These are phyloP conservation scores for Plasmodium inui DNA, from an alignment of 169 alveolate species.

Conservation along the genomic window DNA sequence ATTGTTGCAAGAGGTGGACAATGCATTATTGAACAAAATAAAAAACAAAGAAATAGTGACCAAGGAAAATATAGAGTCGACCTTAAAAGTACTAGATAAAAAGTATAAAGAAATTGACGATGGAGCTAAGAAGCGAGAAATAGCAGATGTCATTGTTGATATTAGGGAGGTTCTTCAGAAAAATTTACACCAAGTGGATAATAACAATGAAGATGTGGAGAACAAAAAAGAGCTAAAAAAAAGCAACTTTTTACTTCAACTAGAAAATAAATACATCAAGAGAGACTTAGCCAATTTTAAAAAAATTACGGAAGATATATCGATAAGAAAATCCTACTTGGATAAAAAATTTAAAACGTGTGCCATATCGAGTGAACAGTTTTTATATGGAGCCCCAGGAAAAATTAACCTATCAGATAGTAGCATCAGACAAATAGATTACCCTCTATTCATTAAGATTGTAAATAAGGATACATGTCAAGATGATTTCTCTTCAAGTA, in stretches of 20 bases:
- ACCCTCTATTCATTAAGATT: slow-evolving; percentile 18
- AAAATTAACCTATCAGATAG: slow-evolving; percentile 34
- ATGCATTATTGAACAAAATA: neutral
- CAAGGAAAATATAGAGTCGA: slow-evolving; percentile 11
- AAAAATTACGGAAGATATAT: slow-evolving; percentile 16
- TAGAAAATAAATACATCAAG: slow-evolving; percentile 44
- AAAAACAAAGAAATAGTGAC: slow-evolving; percentile 33
- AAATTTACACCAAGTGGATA: neutral
- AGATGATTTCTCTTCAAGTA: neutral
- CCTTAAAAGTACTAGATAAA: slow-evolving; percentile 21
- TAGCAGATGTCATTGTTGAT: slow-evolving; percentile 11
- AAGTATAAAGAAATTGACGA: slow-evolving; percentile 22
- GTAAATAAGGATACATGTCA: neutral
- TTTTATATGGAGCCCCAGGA: slow-evolving; percentile 46
- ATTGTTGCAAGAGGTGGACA: slow-evolving; percentile 13
- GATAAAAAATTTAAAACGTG: slow-evolving; percentile 27
- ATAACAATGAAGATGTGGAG: slow-evolving; percentile 5
- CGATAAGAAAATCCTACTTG: slow-evolving; percentile 29
- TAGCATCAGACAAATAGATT: slow-evolving; percentile 34
- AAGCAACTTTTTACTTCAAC: slow-evolving; percentile 27
- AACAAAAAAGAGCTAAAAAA: slow-evolving; percentile 19
- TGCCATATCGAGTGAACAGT: slow-evolving; percentile 30
- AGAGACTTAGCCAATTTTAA: slow-evolving; percentile 54
- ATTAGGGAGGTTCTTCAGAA: slow-evolving; percentile 36
- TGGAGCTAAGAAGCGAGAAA: slow-evolving; percentile 9